Conservation (phyloP, 1,284 basidiomycete genomes). For the Irpex sp. region DNA sequence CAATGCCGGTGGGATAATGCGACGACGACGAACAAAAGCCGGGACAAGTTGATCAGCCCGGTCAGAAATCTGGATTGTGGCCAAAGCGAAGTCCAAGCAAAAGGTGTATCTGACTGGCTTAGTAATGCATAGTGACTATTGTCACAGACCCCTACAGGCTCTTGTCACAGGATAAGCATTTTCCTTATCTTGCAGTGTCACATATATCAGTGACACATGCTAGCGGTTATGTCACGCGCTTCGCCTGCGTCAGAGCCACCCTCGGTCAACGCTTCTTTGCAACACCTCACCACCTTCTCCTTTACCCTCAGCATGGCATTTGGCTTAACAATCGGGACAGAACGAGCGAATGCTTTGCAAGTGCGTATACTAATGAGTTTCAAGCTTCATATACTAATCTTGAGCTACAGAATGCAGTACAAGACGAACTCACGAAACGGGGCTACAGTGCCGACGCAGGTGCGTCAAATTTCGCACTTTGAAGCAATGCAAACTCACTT, state of each 20-base stretch:
- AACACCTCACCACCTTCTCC: slow-evolving; percentile 11
- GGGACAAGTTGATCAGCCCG: background rate
- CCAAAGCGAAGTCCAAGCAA: background rate
- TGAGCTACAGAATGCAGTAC: slow-evolving; percentile 63
- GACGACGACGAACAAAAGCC: background rate
- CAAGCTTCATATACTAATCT: slow-evolving; percentile 12
- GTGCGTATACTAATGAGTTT: slow-evolving; percentile 33
- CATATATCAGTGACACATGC: background rate
- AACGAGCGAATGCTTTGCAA: slow-evolving; percentile 69
- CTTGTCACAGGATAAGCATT: background rate
- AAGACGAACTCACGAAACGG: slow-evolving; percentile 74
- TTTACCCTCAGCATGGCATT: slow-evolving; percentile 50
- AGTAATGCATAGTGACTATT: background rate
- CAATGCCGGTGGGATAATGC: too few relatives aligned
- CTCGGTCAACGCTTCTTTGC: slow-evolving; percentile 2
- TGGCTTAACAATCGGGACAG: slow-evolving; percentile 75
- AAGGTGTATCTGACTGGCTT: background rate
- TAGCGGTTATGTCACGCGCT: background rate
- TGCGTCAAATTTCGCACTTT: slow-evolving; percentile 31
- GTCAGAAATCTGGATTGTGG: background rate
- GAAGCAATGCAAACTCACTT: background rate
- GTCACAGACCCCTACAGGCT: background rate
- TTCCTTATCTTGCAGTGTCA: background rate
- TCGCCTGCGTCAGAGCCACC: background rate
- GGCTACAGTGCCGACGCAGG: slow-evolving; percentile 78